These are phyloP conservation scores for Saprolegnia parasitica DNA, from an alignment of 352 stramenopile species.

Conservation along the genomic window DNA sequence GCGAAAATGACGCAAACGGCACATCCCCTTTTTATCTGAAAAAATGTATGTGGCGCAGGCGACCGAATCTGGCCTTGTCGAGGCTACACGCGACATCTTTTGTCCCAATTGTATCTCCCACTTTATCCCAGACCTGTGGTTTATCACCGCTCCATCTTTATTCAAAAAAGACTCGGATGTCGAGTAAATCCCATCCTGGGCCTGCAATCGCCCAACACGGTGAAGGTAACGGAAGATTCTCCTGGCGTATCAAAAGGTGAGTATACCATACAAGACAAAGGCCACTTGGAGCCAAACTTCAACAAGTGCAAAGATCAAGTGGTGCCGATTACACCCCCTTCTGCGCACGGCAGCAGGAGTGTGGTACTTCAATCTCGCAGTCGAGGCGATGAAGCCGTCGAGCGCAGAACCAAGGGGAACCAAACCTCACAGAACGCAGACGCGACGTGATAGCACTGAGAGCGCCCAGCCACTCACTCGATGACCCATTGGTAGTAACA, in stretches of 20 bases:
- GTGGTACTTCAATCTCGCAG: too few species aligned
- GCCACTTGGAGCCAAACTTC: neutral
- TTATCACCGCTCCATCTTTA: too few species aligned
- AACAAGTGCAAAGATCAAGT: slow-evolving; percentile 5
- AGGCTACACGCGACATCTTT: neutral
- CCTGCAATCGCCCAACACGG: too few species aligned
- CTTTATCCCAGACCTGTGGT: too few species aligned
- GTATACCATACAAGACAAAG: neutral
- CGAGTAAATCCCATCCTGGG: too few species aligned
- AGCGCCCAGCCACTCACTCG: too few species aligned
- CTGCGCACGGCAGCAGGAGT: neutral
- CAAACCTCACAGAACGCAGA: too few species aligned
- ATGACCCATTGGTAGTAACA: too few species aligned
- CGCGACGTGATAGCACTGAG: too few species aligned
- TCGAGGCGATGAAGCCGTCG: too few species aligned
- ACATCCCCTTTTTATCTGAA: neutral
- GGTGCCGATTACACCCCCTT: neutral
- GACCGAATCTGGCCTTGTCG: neutral
- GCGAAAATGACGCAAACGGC: neutral
- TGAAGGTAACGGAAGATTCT: neutral
- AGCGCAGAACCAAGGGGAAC: too few species aligned
- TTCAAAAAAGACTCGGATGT: too few species aligned
- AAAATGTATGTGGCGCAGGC: neutral
- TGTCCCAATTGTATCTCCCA: neutral
- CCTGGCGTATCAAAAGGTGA: neutral